Percentiles rank a stretch among this genome's conserved stretches.
phyloP scores from a whole-genome alignment of 2,329 filamentous ascomycete species.

The Trichoderma sp. region DNA sequence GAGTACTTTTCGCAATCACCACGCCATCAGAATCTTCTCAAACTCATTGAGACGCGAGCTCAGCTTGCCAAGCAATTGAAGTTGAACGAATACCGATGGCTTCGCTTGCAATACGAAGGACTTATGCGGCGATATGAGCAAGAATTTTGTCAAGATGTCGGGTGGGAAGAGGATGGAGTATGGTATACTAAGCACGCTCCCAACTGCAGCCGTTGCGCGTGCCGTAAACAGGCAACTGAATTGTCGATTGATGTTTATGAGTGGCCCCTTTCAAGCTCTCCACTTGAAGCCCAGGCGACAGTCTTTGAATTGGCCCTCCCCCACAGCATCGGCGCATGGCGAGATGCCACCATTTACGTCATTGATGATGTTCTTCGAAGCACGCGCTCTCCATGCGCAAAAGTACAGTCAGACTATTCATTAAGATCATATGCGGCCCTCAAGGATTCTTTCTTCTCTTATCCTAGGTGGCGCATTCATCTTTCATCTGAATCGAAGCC shows the following conservation, averaged over 20 bases:
- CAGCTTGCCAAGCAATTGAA: not conserved
- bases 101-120: not conserved
- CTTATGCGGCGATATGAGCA: not conserved
- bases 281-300: not conserved
- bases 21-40: constrained; percentile 40
- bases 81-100: constrained; percentile 3
- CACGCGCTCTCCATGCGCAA: not conserved
- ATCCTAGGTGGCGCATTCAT: not conserved
- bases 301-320: not conserved
- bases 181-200: not conserved
- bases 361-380: not conserved
- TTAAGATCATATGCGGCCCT: not conserved
- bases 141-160: not conserved
- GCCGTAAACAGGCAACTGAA: not conserved
- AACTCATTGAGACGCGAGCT: constrained; percentile 45
- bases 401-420: not conserved
- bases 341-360: not conserved
- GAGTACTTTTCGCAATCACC: constrained; percentile 28
- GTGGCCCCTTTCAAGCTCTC: not conserved
- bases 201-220: not conserved
- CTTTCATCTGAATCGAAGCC: not conserved
- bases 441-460: not conserved
- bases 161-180: not conserved
- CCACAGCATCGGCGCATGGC: not conserved
- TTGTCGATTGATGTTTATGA: not conserved